Conservation (phyloP, 2,329 filamentous ascomycete species). For the Calonectria crousiana region DNA sequence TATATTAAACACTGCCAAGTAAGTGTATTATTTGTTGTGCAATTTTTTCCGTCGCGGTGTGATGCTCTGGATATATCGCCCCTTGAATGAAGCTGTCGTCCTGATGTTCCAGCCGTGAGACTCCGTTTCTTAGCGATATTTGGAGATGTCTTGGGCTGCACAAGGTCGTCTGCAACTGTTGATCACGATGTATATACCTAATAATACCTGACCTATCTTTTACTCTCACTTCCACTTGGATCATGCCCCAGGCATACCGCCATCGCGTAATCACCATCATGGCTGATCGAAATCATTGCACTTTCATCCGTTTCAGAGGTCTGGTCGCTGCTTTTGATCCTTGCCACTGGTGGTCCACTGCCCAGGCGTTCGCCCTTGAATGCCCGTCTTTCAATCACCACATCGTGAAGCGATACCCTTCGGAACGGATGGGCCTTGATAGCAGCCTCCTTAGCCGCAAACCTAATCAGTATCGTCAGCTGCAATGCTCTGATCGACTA, state of each 20-base stretch:
- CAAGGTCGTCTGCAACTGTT: neutral
- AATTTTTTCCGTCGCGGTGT: neutral
- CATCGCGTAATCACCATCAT: conserved; percentile 86
- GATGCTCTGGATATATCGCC: too few species aligned
- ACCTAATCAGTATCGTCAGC: conserved; percentile 54
- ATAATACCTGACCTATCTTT: neutral
- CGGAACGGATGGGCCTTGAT: conserved; percentile 78
- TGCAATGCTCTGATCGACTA: neutral
- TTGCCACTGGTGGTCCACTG: conserved; percentile 59
- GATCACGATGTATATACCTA: too few species aligned
- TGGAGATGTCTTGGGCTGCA: neutral
- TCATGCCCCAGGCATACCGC: conserved; percentile 72
- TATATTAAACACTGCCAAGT: neutral
- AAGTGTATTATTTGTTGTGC: neutral
- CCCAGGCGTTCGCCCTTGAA: conserved; percentile 44
- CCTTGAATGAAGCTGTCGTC: neutral
- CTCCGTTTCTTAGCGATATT: neutral
- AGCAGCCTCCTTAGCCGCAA: conserved; percentile 80
- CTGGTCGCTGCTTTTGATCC: conserved; percentile 51
- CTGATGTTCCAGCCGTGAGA: neutral
- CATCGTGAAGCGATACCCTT: conserved; percentile 71
- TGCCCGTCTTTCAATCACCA: conserved; percentile 58
- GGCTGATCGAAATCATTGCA: conserved; percentile 84
- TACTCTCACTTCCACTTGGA: neutral
- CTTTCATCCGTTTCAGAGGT: conserved; percentile 58